Evolutionary conservation across 2,329 filamentous ascomycete species (phyloP).

Genomic region (Colletotrichum limetticola): DNA sequence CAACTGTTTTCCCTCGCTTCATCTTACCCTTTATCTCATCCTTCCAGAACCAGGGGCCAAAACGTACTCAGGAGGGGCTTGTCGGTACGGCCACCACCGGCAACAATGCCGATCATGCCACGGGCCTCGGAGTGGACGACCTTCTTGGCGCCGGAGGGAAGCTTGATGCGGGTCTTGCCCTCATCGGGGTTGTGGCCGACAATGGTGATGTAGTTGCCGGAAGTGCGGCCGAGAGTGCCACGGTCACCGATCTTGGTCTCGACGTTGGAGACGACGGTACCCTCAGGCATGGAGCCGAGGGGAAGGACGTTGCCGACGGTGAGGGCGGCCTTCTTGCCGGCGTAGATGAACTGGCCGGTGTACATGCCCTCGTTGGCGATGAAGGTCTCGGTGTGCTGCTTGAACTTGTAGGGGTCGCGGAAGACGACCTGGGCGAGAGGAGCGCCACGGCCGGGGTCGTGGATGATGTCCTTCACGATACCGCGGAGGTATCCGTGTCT

Average conservation of each 20-base stretch:
- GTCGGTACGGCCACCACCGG: slow-evolving; percentile 99
- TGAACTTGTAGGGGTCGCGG: slow-evolving; percentile 98
- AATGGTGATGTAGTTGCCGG: slow-evolving; percentile 99
- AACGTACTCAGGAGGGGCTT: slow-evolving; percentile 94
- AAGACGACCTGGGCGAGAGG: slow-evolving; percentile 96
- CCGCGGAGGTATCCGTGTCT: slow-evolving; percentile 97
- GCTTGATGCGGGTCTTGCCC: slow-evolving; percentile 99
- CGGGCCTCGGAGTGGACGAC: slow-evolving; percentile 90
- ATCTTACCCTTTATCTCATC: not conserved
- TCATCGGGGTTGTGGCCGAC: slow-evolving; percentile 98
- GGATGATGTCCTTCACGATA: slow-evolving; percentile 98
- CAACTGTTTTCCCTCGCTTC: slow-evolving; percentile 23
- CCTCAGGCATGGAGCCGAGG: slow-evolving; percentile 93
- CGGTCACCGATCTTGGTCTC: slow-evolving; percentile 99
- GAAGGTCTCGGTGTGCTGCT: slow-evolving; percentile 98
- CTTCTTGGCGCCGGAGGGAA: slow-evolving; percentile 99
- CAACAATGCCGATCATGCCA: slow-evolving; percentile 99
- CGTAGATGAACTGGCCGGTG: slow-evolving; percentile 99
- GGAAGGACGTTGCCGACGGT: slow-evolving; percentile 98
- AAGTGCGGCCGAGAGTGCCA: slow-evolving; percentile 94
- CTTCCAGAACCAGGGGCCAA: not conserved
- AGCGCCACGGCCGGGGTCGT: slow-evolving; percentile 98
- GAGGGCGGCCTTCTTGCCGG: slow-evolving; percentile 97
- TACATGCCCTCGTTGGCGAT: slow-evolving; percentile 99
- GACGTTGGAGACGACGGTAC: slow-evolving; percentile 99